phyloP scores from a whole-genome alignment of 192 early-diverging fungal genomes.

The Phycomyces blakesleeanus region DNA sequence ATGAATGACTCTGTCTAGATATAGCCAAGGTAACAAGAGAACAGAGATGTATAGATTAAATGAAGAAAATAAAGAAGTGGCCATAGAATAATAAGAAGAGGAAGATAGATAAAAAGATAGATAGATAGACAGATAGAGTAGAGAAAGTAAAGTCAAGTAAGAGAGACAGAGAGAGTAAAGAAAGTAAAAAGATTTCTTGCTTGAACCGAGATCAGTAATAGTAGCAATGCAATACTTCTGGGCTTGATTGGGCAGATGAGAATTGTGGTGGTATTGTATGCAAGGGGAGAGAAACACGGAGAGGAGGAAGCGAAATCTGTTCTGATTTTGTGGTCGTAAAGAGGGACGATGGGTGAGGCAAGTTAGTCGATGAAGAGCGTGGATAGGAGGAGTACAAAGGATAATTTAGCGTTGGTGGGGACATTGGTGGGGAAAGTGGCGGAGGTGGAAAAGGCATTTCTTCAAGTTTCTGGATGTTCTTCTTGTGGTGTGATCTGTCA shows the following conservation, averaged over 20 bases:
- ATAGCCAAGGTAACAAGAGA: no score
- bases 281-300: slow-evolving; percentile 5
- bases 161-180: no score
- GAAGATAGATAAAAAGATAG: no score
- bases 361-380: background rate
- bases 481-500: background rate
- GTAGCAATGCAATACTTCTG: slow-evolving; percentile 4
- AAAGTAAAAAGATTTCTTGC: no score
- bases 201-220: background rate
- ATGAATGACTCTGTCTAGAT: no score
- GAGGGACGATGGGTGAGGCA: slow-evolving; percentile 1
- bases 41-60: no score
- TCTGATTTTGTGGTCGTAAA: background rate
- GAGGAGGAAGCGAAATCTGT: slow-evolving; percentile 11
- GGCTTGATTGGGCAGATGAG: slow-evolving; percentile 15
- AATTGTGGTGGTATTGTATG: background rate
- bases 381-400: background rate
- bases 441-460: background rate
- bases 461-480: background rate
- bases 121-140: no score
- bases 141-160: no score
- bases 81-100: no score
- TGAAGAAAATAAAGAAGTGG: no score
- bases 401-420: background rate
- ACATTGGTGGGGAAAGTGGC: background rate